A percentile compares a stretch with the other conserved stretches of the same genome.
Evolutionary conservation across 768 basidiomycete genomes (phyloP).

Genomic region (Leccinum sublutescens): DNA sequence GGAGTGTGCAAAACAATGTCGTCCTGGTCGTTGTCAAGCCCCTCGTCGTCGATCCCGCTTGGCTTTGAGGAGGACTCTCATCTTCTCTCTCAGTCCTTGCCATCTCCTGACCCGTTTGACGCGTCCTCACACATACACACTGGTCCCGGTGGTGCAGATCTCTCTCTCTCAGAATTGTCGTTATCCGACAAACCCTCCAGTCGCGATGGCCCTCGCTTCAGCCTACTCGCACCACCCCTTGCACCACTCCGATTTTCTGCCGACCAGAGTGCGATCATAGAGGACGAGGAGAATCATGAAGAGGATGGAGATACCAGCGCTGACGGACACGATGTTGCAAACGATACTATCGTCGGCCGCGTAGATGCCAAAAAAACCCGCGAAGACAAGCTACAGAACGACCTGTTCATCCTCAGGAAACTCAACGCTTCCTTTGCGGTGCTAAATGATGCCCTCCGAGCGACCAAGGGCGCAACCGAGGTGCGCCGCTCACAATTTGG

Average conservation of each 20-base stretch:
- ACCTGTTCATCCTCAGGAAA: constrained; percentile 70
- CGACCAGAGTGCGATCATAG: constrained; percentile 26
- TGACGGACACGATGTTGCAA: constrained; percentile 15
- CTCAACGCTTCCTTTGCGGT: constrained; percentile 66
- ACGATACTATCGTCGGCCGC: constrained; percentile 27
- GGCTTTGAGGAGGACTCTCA: constrained; percentile 32
- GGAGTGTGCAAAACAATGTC: constrained; percentile 17
- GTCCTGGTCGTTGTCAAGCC: constrained; percentile 31
- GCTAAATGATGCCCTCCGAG: constrained; percentile 66
- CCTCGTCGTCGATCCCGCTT: constrained; percentile 29
- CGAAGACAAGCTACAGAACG: constrained; percentile 74
- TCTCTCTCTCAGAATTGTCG: constrained; percentile 58
- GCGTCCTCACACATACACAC: constrained; percentile 34
- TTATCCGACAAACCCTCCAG: constrained; percentile 34
- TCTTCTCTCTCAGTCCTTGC: constrained; percentile 49
- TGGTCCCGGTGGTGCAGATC: constrained; percentile 47
- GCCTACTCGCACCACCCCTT: constrained; percentile 32
- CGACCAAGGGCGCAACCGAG: constrained; percentile 67
- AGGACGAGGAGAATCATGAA: constrained; percentile 22
- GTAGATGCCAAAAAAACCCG: constrained; percentile 37
- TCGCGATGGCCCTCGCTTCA: constrained; percentile 34
- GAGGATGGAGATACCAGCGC: constrained; percentile 8
- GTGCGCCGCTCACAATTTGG: constrained; percentile 37
- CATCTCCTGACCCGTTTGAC: constrained; percentile 32
- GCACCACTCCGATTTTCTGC: constrained; percentile 13